Percentiles rank a stretch among this genome's conserved stretches.
These are phyloP conservation scores for Prunella vulgaris DNA, from an alignment of 257 asterid species.

Conservation along the genomic window DNA sequence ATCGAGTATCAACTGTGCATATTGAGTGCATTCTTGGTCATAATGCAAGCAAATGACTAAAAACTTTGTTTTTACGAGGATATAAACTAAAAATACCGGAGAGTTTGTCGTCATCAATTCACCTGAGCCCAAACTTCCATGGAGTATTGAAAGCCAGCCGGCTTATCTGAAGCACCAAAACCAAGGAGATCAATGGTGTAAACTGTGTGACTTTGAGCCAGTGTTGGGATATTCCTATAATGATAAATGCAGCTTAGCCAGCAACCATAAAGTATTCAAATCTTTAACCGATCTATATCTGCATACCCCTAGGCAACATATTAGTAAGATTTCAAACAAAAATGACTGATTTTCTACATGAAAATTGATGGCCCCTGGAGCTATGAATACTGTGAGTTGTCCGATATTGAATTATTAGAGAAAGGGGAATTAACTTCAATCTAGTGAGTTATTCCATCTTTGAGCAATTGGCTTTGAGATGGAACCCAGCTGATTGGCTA, in stretches of 20 bases:
- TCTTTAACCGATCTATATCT: neutral
- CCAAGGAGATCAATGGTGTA: slow-evolving; percentile 92
- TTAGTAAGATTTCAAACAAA: neutral
- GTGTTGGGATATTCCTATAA: slow-evolving; percentile 62
- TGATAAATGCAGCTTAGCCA: slow-evolving; percentile 2
- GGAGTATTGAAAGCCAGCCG: slow-evolving; percentile 65
- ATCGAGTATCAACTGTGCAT: slow-evolving; percentile 66
- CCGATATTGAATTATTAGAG: neutral
- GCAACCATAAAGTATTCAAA: neutral
- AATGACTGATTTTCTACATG: neutral
- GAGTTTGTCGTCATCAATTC: slow-evolving; percentile 8
- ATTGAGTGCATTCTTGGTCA: slow-evolving; percentile 15
- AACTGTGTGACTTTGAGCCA: slow-evolving; percentile 59
- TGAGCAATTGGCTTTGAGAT: neutral
- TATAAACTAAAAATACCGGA: neutral
- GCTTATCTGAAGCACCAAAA: slow-evolving; percentile 96
- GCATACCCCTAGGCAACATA: neutral
- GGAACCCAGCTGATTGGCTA: too few species aligned
- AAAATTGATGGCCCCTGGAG: neutral
- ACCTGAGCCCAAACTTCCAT: slow-evolving; percentile 90
- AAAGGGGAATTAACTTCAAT: neutral
- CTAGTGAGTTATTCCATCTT: neutral
- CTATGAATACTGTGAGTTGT: neutral
- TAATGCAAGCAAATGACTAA: neutral
- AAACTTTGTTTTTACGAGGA: neutral